Base-by-base conservation (phyloP, 768 basidiomycete species). In the Crepidotus variabilis region DNA sequence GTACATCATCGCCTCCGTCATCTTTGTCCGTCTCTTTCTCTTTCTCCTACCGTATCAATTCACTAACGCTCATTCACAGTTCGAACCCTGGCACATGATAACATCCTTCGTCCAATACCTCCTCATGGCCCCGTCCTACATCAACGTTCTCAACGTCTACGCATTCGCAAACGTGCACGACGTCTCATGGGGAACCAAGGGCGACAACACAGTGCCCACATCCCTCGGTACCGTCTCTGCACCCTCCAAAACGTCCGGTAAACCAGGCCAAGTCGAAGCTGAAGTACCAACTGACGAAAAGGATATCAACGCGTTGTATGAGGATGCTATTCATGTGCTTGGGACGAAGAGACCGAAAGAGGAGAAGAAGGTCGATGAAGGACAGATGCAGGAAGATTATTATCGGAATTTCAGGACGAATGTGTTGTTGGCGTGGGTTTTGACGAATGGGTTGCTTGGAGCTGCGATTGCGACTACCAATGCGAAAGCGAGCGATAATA, bases 1-100 rank as follows among this genome's bases (percentile, higher is more conserved):
- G 65, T 99, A 98, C 71, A 65, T 97, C 50, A 28, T 92, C 47
- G 80, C 95, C 0, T 91, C 88, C 2, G 61, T 98, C 9, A 79
- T 95, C 49, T 94, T 94, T 72, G 91, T 94, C 66, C 65, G 94
- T 82, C 8, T 32, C 58, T n/a, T 57, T 18, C 33, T 36, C 32
- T 35, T 58, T 46, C 21, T 36, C 9, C 34, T 24, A 43, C 13
- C 36, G 6, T 46, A 52, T 33, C 20, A 28, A 11, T 6, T n/a
- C 18, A 48, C 52, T 55, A 32, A 48, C 16, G 7, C 50, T 13
- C 14, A n/a, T 22, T n/a, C 47, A 24, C 57, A 96, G 86, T 86
- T 97, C 63, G 94, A 98, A 62, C 96, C 96, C 1, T 97, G 94
- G 93, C 97, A 99, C 69, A 91, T 99, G 93, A 78, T 99, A 65